phyloP scores from a whole-genome alignment of 768 basidiomycete species.

The Suillus fuscotomentosus region DNA sequence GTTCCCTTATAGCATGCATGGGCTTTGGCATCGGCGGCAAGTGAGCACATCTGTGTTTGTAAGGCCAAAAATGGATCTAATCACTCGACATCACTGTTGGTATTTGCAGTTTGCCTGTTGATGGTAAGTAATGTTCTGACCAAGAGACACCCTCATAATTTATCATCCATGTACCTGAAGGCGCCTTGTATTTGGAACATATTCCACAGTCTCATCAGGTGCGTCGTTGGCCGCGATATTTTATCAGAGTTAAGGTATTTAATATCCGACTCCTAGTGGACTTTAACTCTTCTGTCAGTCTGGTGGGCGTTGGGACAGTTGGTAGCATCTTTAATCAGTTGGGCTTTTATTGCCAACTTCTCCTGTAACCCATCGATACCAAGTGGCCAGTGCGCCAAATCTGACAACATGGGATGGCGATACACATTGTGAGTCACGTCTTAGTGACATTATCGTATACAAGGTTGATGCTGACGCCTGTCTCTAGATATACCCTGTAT shows the following conservation, averaged over 20 bases:
- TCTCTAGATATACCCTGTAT: slow-evolving; percentile 40
- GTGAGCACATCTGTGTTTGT: slow-evolving; percentile 28
- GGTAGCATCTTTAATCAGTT: slow-evolving; percentile 49
- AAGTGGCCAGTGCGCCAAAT: slow-evolving; percentile 42
- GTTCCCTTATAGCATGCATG: slow-evolving; percentile 43
- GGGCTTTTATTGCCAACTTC: slow-evolving; percentile 55
- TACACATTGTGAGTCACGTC: slow-evolving; percentile 42
- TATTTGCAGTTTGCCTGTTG: slow-evolving; percentile 39
- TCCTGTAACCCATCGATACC: slow-evolving; percentile 39
- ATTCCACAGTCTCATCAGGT: slow-evolving; percentile 42
- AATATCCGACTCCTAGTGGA: slow-evolving; percentile 34
- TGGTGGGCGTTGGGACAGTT: slow-evolving; percentile 57
- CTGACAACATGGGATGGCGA: slow-evolving; percentile 61
- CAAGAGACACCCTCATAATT: neutral
- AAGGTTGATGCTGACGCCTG: slow-evolving; percentile 1
- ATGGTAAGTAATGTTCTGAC: slow-evolving; percentile 34
- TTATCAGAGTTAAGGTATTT: slow-evolving; percentile 3
- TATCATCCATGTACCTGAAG: slow-evolving; percentile 27
- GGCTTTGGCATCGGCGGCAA: slow-evolving; percentile 54
- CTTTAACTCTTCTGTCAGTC: slow-evolving; percentile 52
- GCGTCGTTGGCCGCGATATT: slow-evolving; percentile 2
- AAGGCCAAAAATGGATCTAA: slow-evolving; percentile 18
- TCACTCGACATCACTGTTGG: neutral
- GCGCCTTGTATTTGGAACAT: slow-evolving; percentile 45
- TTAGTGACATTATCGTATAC: neutral